A percentile compares a stretch with the other conserved stretches of the same genome.
phyloP scores from a whole-genome alignment of 306 rosid species.

The Astragalus membranaceus region DNA sequence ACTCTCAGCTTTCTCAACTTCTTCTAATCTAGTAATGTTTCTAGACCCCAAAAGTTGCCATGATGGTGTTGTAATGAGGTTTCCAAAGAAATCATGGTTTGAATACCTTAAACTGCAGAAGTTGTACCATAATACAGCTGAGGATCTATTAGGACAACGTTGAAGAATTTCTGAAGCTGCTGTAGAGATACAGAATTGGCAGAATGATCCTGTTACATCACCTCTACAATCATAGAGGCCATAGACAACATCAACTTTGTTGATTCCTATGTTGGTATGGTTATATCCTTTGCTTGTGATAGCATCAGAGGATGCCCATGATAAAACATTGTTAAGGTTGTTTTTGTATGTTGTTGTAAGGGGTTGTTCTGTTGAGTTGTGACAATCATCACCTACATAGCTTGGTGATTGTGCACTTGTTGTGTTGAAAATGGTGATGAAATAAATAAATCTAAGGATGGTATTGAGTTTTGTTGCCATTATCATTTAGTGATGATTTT shows the following conservation, averaged over 20 bases:
- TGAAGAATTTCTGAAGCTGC: slow-evolving; percentile 5
- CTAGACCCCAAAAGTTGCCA: background rate
- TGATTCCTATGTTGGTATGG: slow-evolving; percentile 13
- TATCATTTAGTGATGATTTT: background rate
- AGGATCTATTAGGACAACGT: slow-evolving; percentile 14
- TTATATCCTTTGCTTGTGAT: slow-evolving; percentile 24
- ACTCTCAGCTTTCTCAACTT: background rate
- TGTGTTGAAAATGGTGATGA: background rate
- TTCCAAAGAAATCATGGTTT: slow-evolving; percentile 20
- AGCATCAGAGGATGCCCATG: background rate
- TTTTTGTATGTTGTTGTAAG: slow-evolving; percentile 11
- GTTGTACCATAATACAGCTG: slow-evolving; percentile 15
- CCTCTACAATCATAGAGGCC: slow-evolving; percentile 34
- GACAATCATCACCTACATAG: slow-evolving; percentile 20
- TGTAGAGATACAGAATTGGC: slow-evolving; percentile 29
- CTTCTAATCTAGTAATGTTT: background rate
- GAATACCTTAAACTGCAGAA: slow-evolving; percentile 26
- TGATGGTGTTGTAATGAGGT: background rate
- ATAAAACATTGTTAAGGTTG: slow-evolving; percentile 13
- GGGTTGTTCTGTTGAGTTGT: background rate
- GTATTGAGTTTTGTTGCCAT: background rate
- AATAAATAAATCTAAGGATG: background rate
- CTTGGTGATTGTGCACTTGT: slow-evolving; percentile 8
- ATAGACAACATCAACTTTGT: slow-evolving; percentile 1
- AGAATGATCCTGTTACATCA: slow-evolving; percentile 3